Percentiles rank a stretch among this genome's conserved stretches.
These are phyloP conservation scores for Paecilomyces niveus DNA, from an alignment of 2,329 filamentous ascomycete genomes.

Conservation along the genomic window DNA sequence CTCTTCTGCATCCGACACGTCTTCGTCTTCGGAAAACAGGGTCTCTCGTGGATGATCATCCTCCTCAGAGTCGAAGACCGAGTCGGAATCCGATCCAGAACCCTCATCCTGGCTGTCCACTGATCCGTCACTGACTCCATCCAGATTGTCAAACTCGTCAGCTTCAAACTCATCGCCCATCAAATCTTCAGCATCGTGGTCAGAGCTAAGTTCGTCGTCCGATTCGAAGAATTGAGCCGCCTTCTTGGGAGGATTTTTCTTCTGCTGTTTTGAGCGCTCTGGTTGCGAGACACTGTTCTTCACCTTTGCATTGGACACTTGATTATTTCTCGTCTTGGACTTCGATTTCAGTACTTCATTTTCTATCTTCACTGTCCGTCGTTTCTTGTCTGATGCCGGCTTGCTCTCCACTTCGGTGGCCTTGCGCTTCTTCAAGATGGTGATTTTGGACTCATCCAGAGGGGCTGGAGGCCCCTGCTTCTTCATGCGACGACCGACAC, in stretches of 20 bases:
- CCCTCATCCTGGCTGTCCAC: conserved; percentile 41
- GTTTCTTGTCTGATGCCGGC: conserved; percentile 59
- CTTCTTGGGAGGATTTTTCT: conserved; percentile 27
- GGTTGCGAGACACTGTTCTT: conserved; percentile 22
- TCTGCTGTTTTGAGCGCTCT: conserved; percentile 27
- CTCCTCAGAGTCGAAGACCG: conserved; percentile 65
- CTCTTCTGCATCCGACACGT: conserved; percentile 81
- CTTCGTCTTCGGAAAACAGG: conserved; percentile 94
- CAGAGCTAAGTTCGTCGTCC: conserved; percentile 28
- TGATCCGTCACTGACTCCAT: conserved; percentile 34
- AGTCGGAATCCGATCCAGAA: conserved; percentile 31
- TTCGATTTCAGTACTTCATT: conserved; percentile 34
- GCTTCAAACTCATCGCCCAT: conserved; percentile 43
- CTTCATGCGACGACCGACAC: conserved; percentile 84
- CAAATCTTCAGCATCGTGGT: conserved; percentile 31
- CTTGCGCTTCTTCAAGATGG: conserved; percentile 70
- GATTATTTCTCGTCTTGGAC: conserved; percentile 36
- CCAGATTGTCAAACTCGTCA: conserved; percentile 40
- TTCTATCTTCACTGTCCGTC: conserved; percentile 44
- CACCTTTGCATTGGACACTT: conserved; percentile 21
- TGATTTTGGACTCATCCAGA: conserved; percentile 64
- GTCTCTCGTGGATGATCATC: conserved; percentile 51
- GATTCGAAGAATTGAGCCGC: conserved; percentile 32
- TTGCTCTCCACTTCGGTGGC: conserved; percentile 56
- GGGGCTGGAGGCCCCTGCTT: conserved; percentile 85